Evolutionary conservation across 106 monocot genomes (phyloP).

Genomic region (Xerophyta viscosa): DNA sequence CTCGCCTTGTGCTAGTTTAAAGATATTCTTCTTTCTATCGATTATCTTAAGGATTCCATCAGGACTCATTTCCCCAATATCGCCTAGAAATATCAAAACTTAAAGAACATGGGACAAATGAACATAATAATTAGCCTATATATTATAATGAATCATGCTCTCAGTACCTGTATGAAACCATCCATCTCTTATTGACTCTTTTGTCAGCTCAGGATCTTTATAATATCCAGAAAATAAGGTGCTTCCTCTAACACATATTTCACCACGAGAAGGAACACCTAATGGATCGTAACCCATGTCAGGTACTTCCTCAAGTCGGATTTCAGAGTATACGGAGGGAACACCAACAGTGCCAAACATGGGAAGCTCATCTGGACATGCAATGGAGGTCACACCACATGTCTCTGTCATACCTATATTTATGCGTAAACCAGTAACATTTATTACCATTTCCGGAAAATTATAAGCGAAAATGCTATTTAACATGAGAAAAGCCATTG

Average conservation of each 20-base stretch:
- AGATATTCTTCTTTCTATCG: conserved; percentile 93
- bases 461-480: too few relatives aligned
- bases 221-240: conserved; percentile 82
- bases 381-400: conserved; percentile 49
- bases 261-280: conserved; percentile 65
- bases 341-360: conserved; percentile 74
- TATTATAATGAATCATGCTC: too few relatives aligned
- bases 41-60: conserved; percentile 79
- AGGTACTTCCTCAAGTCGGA: conserved; percentile 74
- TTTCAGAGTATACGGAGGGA: conserved; percentile 42
- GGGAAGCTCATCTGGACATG: conserved; percentile 56
- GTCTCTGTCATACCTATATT: conserved; percentile 77
- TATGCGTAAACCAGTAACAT: too few relatives aligned
- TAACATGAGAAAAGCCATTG: too few relatives aligned
- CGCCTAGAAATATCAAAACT: too few relatives aligned
- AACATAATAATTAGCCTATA: too few relatives aligned
- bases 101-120: too few relatives aligned
- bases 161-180: conserved; percentile 99
- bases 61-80: conserved; percentile 79
- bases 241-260: conserved; percentile 77
- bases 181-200: conserved; percentile 69
- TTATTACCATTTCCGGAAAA: too few relatives aligned
- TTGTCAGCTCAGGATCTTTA: conserved; percentile 74
- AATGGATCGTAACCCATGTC: conserved; percentile 95
- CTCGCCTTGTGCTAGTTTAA: conserved; percentile 91